Evolutionary conservation across 345 rosid species (phyloP).

Genomic region (Hibiscus trionum): DNA sequence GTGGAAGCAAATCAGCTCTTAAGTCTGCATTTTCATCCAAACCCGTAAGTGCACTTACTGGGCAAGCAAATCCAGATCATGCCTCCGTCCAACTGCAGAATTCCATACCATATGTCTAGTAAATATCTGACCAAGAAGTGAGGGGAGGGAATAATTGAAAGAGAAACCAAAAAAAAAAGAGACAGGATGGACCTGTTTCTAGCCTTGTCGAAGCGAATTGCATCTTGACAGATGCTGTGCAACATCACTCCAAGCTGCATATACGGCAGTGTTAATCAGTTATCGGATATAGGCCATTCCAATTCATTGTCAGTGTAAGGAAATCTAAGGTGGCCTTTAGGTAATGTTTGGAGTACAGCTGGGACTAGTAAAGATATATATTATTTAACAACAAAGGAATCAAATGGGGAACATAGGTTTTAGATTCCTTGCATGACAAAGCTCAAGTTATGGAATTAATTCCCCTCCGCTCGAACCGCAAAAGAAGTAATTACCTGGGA

Average conservation of each 20-base stretch:
- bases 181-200: conserved; percentile 6
- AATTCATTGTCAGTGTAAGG: not conserved
- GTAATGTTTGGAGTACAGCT: not conserved
- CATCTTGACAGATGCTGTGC: conserved; percentile 49
- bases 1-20: not conserved
- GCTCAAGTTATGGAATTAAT: too few species aligned
- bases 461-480: too few species aligned
- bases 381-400: not conserved
- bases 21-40: not conserved
- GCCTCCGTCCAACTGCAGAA: conserved; percentile 2
- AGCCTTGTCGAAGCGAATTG: conserved; percentile 44
- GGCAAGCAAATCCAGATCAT: not conserved
- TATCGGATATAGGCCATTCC: not conserved
- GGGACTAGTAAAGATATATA: not conserved
- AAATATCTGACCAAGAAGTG: not conserved
- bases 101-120: not conserved
- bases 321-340: conserved; percentile 1
- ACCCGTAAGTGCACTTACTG: not conserved
- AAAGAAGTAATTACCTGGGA: too few species aligned
- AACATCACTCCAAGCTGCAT: conserved; percentile 76
- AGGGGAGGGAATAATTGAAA: too few species aligned
- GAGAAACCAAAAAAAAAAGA: not conserved
- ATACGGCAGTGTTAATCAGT: conserved; percentile 3
- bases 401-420: too few species aligned
- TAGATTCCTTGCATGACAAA: too few species aligned